Evolutionary conservation across 192 early-diverging fungal genomes (phyloP).

Genomic region (Backusella morwellensis): DNA sequence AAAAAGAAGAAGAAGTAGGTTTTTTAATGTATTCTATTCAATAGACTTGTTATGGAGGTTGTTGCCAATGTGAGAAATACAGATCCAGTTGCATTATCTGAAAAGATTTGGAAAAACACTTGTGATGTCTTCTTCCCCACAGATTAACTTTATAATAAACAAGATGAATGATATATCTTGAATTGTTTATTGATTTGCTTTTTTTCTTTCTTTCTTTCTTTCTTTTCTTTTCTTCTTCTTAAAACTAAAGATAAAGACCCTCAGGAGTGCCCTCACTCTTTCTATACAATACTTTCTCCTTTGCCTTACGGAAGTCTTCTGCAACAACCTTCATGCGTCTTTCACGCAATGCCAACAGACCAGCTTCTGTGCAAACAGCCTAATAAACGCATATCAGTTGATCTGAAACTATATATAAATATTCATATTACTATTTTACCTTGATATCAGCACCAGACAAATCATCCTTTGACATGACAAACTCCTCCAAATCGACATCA

Average conservation of each 20-base stretch:
- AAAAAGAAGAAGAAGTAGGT: too few species aligned
- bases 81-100: constrained; percentile 53
- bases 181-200: not conserved
- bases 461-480: constrained; percentile 92
- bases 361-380: constrained; percentile 99
- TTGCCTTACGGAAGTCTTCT: constrained; percentile 96
- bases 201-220: not conserved
- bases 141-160: not conserved
- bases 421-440: constrained; percentile 24
- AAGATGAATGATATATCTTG: not conserved
- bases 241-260: constrained; percentile 79
- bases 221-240: too few species aligned
- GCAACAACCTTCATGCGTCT: constrained; percentile 98
- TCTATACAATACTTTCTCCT: constrained; percentile 97
- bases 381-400: constrained; percentile 10
- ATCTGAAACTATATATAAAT: not conserved
- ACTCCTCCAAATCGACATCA: constrained; percentile 96
- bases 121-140: constrained; percentile 58
- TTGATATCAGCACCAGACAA: constrained; percentile 99
- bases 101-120: constrained; percentile 66
- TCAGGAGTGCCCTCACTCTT: constrained; percentile 99
- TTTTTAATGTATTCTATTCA: not conserved
- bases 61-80: constrained; percentile 60
- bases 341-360: constrained; percentile 94
- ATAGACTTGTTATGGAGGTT: constrained; percentile 66